Base-by-base conservation (phyloP, 2,329 filamentous ascomycete genomes). In the Conoideocrella luteorostrata region DNA sequence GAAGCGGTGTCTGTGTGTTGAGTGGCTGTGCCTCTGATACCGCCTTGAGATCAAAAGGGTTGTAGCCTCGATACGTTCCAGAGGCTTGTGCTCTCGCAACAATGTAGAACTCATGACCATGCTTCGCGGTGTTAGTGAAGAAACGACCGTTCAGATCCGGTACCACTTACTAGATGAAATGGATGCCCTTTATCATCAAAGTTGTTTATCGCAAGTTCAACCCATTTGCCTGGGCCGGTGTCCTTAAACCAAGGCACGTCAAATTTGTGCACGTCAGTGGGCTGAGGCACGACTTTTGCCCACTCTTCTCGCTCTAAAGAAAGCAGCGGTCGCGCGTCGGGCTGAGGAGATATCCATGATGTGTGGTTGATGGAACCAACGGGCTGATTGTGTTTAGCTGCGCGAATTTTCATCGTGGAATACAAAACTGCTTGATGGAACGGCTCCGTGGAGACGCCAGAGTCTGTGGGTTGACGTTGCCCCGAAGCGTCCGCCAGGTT, bases 121-220 rank as follows among this genome's bases (percentile, higher is more conserved):
- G 55, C 50, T 57, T 20, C 3, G 2, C 3, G 20, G 4, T 32
- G 20, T 47, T 7, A 40, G 45, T n/a, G n/a, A n/a, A n/a, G n/a
- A n/a, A n/a, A n/a, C 5, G 6, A 20, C 5, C 20, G 28, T 12
- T 9, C 13, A 10, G 17, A 10, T 24, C 7, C 13, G 1, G 18
- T 5, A 9, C n/a, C 20, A 47, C 56, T 44, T 55, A 70, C 67
- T 33, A 75, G 46, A 50, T 75, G 72, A 45, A 74, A 74, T 0
- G 72, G 71, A 50, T 75, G 72, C 0, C 62, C 57, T 6, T 67
- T 67, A 32, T 74, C 70, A 44, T 75, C 71, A 13, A 73, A 56
- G 43, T 75, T 75, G 48, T 75, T 75, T 38, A 74, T 56, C 3
- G 72, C 59, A 1, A 74, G 50, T 47, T 74, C 70, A 1, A 73